Base-by-base conservation (phyloP, 768 basidiomycete genomes). In the Exsudoporus frostii region DNA sequence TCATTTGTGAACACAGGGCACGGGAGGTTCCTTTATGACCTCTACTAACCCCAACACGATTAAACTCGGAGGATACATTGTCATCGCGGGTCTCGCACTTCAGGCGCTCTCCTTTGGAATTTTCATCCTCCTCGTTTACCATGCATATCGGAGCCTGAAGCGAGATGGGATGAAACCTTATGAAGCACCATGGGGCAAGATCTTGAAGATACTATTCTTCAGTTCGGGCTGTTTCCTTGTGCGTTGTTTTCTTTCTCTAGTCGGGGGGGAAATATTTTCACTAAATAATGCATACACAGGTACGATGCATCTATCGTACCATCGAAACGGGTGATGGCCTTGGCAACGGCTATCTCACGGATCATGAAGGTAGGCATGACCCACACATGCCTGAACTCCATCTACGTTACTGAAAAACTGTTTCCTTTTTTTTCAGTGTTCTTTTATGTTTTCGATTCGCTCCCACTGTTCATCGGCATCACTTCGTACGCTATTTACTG, bases 241-340 rank as follows among this genome's bases (percentile, higher is more conserved):
- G 2, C 19, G 67, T 57, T 15, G 1, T 32, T 19, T 5, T 17
- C 41, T 22, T 2, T 27, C 27, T 24, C 40, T 7, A 1, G 2
- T 8, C 7, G 7, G 0, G 20, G 2, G 37, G n/a, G 6, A 10
- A 0, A 4, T 32, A 0, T 32, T 8, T 32, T 32, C 15, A 15
- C 20, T 24, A 8, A 14, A 25, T 9, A 24, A 19, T 4, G 15
- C 15, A 5, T 3, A 0, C 25, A 15, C 17, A 51, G 50, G 5
- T 71, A 20, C 67, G 69, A 19, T 64, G 64, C 34, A 40, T 66
- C 22, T 71, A 71, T 48, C 71, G 70, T 13, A 60, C 65, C 20
- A 47, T 61, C 3, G 67, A 69, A 48, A 9, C 59, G 25, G 59
- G 41, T 4, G 50, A 66, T 29, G 56, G 60, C 2, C 50, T 54